These are phyloP conservation scores for Moesziomyces antarcticus DNA, from an alignment of 1,284 basidiomycete species.

Conservation along the genomic window DNA sequence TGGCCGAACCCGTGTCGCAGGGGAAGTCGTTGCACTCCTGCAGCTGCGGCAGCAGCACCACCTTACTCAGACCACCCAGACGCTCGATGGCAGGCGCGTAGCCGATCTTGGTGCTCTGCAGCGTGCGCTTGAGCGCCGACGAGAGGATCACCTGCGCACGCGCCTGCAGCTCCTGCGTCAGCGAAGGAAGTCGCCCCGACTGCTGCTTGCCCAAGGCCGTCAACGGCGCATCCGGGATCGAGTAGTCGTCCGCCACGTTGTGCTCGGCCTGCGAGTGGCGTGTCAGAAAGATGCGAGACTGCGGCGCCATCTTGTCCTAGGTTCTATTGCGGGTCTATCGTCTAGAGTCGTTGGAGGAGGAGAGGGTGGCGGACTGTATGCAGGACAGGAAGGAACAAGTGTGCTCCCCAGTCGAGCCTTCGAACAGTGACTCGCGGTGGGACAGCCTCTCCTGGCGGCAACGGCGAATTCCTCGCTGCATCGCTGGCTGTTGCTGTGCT, in stretches of 20 bases:
- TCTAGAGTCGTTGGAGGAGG: too few species aligned
- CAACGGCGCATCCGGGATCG: constrained; percentile 64
- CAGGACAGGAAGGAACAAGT: too few species aligned
- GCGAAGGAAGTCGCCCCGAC: constrained; percentile 49
- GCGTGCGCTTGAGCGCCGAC: constrained; percentile 60
- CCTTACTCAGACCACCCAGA: constrained; percentile 55
- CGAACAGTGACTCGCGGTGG: too few species aligned
- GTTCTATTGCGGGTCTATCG: constrained; percentile 1
- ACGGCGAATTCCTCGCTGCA: neutral
- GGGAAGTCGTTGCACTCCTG: constrained; percentile 66
- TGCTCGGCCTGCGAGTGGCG: constrained; percentile 63
- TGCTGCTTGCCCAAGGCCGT: constrained; percentile 65
- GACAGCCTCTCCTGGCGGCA: too few species aligned
- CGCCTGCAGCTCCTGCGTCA: constrained; percentile 52
- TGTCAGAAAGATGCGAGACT: constrained; percentile 56
- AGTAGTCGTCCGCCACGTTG: constrained; percentile 57
- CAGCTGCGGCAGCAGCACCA: constrained; percentile 61
- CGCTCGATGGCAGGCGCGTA: constrained; percentile 58
- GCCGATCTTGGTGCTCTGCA: constrained; percentile 64
- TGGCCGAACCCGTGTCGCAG: constrained; percentile 65
- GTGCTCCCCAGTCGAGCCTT: too few species aligned
- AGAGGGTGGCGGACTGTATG: neutral
- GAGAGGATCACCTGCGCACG: constrained; percentile 58
- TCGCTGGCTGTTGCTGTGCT: neutral
- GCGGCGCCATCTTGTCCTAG: constrained; percentile 33